phyloP scores from a whole-genome alignment of 345 rosid genomes.

The Populus deltoides region DNA sequence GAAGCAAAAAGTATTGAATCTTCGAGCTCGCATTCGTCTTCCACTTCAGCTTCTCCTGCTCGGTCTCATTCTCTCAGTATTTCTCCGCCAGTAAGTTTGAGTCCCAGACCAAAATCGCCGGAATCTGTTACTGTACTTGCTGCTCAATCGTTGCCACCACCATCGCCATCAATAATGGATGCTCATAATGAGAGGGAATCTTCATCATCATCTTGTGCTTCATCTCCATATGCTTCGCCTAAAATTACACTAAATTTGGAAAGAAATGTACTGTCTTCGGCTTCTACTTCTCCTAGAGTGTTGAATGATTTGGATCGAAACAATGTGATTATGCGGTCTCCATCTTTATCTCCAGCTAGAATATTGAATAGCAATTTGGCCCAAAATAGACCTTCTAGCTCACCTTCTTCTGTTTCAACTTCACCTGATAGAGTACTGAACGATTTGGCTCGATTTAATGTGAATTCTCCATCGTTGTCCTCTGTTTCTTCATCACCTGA shows the following conservation, averaged over 20 bases:
- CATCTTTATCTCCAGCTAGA: conserved; percentile 24
- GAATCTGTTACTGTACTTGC: conserved; percentile 21
- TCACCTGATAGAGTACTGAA: background rate
- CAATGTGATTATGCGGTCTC: conserved; percentile 12
- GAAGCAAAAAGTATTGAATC: conserved; percentile 46
- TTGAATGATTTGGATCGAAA: conserved; percentile 15
- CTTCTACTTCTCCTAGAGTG: conserved; percentile 8
- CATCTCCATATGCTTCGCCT: conserved; percentile 26
- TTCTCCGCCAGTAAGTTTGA: conserved; percentile 73
- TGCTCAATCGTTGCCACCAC: conserved; percentile 17
- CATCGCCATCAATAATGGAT: background rate
- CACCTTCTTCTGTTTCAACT: background rate
- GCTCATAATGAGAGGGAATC: background rate
- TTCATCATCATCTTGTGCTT: conserved; percentile 7
- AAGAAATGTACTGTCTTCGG: conserved; percentile 9
- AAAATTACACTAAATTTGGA: conserved; percentile 22
- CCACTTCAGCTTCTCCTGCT: conserved; percentile 69
- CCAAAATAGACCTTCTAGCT: background rate
- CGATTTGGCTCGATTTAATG: conserved; percentile 8
- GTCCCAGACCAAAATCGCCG: conserved; percentile 53
- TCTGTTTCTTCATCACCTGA: conserved; percentile 12
- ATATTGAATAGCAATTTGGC: background rate
- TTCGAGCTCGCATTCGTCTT: conserved; percentile 61
- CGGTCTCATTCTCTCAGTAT: conserved; percentile 77
- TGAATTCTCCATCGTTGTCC: conserved; percentile 10